phyloP scores from a whole-genome alignment of 2,329 filamentous ascomycete genomes.

The Curvularia hawaiiensis region DNA sequence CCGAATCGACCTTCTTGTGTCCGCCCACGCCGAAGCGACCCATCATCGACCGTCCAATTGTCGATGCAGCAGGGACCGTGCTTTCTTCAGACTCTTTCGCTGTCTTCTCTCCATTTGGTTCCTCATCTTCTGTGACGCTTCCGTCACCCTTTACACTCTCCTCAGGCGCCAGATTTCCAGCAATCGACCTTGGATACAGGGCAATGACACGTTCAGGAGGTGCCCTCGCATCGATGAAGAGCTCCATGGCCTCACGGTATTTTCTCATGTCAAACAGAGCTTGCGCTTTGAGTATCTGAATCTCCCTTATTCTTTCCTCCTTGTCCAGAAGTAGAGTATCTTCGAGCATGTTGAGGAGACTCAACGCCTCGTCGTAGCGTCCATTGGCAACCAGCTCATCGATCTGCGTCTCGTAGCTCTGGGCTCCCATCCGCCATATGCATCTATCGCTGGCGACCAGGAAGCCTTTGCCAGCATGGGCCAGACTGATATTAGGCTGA shows the following conservation, averaged over 20 bases:
- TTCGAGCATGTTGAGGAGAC: slow-evolving; percentile 85
- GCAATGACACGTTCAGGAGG: slow-evolving; percentile 87
- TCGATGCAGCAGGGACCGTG: slow-evolving; percentile 33
- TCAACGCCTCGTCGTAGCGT: slow-evolving; percentile 89
- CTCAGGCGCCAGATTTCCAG: slow-evolving; percentile 75
- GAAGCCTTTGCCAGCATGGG: slow-evolving; percentile 95
- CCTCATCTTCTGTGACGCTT: slow-evolving; percentile 42
- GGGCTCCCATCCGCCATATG: slow-evolving; percentile 95
- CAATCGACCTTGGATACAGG: slow-evolving; percentile 82
- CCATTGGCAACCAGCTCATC: slow-evolving; percentile 76
- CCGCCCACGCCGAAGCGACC: slow-evolving; percentile 53
- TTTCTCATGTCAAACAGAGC: slow-evolving; percentile 79
- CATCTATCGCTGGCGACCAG: slow-evolving; percentile 88
- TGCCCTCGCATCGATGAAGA: slow-evolving; percentile 89
- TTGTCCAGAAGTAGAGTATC: slow-evolving; percentile 89
- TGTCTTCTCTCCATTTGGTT: slow-evolving; percentile 30
- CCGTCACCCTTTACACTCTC: slow-evolving; percentile 56
- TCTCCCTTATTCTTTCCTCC: slow-evolving; percentile 75
- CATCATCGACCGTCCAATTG: slow-evolving; percentile 51
- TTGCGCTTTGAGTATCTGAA: slow-evolving; percentile 92
- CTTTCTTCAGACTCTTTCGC: slow-evolving; percentile 29
- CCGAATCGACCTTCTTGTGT: slow-evolving; percentile 54
- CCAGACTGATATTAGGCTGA: slow-evolving; percentile 89
- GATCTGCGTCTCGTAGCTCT: slow-evolving; percentile 89
- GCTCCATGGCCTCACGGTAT: slow-evolving; percentile 83